Base-by-base conservation (phyloP, 2,329 filamentous ascomycete species). In the Juglanconis oblonga region DNA sequence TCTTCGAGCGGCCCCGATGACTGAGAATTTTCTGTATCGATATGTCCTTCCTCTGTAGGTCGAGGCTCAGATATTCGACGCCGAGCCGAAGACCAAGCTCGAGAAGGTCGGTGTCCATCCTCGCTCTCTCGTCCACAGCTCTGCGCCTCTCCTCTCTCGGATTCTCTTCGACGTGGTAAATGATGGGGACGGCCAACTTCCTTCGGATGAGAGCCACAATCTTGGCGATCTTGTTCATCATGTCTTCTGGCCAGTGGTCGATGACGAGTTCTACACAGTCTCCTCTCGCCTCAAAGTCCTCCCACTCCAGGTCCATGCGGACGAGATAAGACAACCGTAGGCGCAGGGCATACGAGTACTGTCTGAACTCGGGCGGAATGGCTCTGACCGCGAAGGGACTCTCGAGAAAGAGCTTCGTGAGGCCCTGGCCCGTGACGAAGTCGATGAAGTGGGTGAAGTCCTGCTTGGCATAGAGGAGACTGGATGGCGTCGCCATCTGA, bases 61-160 rank as follows among this genome's bases (percentile, higher is more conserved):
- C 86, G 5, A 90, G 73, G 38, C 83, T 85, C 55, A 87, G 67
- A 65, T 86, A 90, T 56, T 89, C 87, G 2, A 88, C 85, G 1
- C 83, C 86, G 49, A 90, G 77, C 13, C 87, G 83, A 29, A 90
- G 73, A 5, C 87, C 87, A 63, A 89, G 84, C 45, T 84, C 79
- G 29, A 89, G 76, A 33, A 89, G 73, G 57, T 82, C 78, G 13
- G 84, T 71, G 66, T 89, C 88, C 55, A 76, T 70, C 6, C 69
- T 54, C 56, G 77, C 70, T 58, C 71, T 74, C 62, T 79, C 76
- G 11, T 74, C 73, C 3, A 67, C 64, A 2, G 72, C 45, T 36
- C 76, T 70, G 44, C 69, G 69, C n/a, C 74, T 71, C 65, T 78
- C 76, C 44, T 75, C 76, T 29, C 76, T 74, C 0, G 77, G 77